Conservation (phyloP, 2,329 filamentous ascomycete genomes). For the Arthrobotrys entomopaga region DNA sequence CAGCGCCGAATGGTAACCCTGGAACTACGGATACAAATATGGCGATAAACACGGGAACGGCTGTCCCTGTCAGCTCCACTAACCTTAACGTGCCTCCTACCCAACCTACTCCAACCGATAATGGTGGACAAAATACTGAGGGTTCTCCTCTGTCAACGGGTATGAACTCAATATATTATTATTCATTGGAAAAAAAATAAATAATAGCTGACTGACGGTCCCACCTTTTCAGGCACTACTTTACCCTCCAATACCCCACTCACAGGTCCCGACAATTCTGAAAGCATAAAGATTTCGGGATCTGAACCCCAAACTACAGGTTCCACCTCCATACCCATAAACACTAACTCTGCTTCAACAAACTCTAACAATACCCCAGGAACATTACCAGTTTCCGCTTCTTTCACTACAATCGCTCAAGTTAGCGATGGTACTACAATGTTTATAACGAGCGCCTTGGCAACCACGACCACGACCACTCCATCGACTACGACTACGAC, state of each 20-base stretch:
- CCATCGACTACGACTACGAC: background rate
- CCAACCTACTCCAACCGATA: constrained; percentile 14
- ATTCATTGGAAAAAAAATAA: constrained; percentile 33
- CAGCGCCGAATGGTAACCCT: constrained; percentile 14
- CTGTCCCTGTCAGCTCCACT: background rate
- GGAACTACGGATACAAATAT: background rate
- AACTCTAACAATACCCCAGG: constrained; percentile 44
- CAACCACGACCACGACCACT: constrained; percentile 28
- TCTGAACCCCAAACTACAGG: constrained; percentile 9
- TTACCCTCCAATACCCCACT: background rate
- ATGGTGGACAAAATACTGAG: constrained; percentile 13
- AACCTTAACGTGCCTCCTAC: constrained; percentile 6
- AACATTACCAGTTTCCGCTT: constrained; percentile 30
- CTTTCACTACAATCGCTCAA: constrained; percentile 44
- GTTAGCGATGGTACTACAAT: constrained; percentile 34
- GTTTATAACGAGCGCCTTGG: constrained; percentile 42
- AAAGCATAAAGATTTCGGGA: no score
- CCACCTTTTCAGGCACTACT: constrained; percentile 38
- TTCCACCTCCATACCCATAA: constrained; percentile 36
- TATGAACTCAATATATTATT: constrained; percentile 37
- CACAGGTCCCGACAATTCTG: constrained; percentile 34
- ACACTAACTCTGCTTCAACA: constrained; percentile 22
- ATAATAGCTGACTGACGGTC: constrained; percentile 26
- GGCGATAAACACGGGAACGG: constrained; percentile 7
- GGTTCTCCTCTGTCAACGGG: constrained; percentile 32